phyloP scores from a whole-genome alignment of 2,329 filamentous ascomycete species.

The Periconia sp. region DNA sequence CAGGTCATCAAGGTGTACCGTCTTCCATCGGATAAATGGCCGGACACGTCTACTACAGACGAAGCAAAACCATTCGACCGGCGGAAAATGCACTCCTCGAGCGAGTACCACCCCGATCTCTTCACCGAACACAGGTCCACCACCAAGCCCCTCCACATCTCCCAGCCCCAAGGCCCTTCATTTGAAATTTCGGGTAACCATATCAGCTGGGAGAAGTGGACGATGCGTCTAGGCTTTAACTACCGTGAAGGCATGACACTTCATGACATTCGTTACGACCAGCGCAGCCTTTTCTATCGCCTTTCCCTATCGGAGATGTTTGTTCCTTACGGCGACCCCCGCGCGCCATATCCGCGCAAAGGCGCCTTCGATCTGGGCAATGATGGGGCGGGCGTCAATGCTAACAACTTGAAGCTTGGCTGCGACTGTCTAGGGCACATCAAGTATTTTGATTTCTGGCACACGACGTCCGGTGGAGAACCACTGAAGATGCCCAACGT shows the following conservation, averaged over 20 bases:
- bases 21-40: slow-evolving; percentile 45
- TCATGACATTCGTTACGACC: slow-evolving; percentile 66
- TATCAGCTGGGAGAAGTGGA: slow-evolving; percentile 49
- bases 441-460: slow-evolving; percentile 47
- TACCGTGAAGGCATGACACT: slow-evolving; percentile 49
- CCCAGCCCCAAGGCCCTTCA: slow-evolving; percentile 28
- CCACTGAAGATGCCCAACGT: slow-evolving; percentile 45
- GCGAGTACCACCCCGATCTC: slow-evolving; percentile 28
- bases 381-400: slow-evolving; percentile 46
- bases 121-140: slow-evolving; percentile 12
- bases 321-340: slow-evolving; percentile 67
- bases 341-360: slow-evolving; percentile 67
- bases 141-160: slow-evolving; percentile 21
- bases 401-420: slow-evolving; percentile 47
- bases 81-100: slow-evolving; percentile 43
- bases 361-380: slow-evolving; percentile 56
- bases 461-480: slow-evolving; percentile 37
- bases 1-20: slow-evolving; percentile 54
- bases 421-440: slow-evolving; percentile 50
- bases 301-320: slow-evolving; percentile 69
- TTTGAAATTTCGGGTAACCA: slow-evolving; percentile 20
- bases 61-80: slow-evolving; percentile 43
- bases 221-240: slow-evolving; percentile 48
- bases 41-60: slow-evolving; percentile 43
- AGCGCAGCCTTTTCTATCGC: slow-evolving; percentile 66